These are phyloP conservation scores for Blastobotrys ciferrii DNA, from an alignment of 1,139 yeast genomes.

Conservation along the genomic window DNA sequence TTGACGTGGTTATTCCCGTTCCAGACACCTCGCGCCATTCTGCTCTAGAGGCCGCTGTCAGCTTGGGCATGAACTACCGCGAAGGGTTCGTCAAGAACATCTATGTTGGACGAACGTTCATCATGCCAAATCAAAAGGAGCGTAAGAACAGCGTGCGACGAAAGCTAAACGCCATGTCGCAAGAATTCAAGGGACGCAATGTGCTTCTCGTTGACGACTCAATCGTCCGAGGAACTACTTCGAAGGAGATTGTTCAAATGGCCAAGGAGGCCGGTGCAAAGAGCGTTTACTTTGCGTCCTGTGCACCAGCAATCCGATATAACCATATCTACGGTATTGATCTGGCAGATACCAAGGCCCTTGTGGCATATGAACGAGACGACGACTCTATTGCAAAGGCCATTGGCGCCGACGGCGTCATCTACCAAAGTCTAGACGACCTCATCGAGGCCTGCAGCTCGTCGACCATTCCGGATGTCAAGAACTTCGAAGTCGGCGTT, in stretches of 20 bases:
- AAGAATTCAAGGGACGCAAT: constrained; percentile 80
- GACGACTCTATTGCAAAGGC: constrained; percentile 71
- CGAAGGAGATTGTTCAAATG: constrained; percentile 94
- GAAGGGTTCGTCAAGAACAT: constrained; percentile 97
- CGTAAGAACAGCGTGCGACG: constrained; percentile 92
- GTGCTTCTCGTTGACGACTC: constrained; percentile 97
- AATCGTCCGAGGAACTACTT: constrained; percentile 95
- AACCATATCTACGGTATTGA: constrained; percentile 98
- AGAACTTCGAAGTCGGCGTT: constrained; percentile 90
- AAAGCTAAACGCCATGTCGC: constrained; percentile 92
- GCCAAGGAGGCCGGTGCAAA: constrained; percentile 97
- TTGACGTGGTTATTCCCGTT: constrained; percentile 95
- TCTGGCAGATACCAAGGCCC: constrained; percentile 90
- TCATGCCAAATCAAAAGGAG: constrained; percentile 97
- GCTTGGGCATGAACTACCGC: constrained; percentile 77
- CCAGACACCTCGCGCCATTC: constrained; percentile 97
- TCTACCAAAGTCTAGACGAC: constrained; percentile 83
- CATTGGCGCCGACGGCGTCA: constrained; percentile 90
- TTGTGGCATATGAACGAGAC: constrained; percentile 79
- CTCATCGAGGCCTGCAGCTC: constrained; percentile 69
- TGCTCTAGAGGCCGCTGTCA: constrained; percentile 88
- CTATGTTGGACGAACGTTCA: constrained; percentile 95
- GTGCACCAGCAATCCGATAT: constrained; percentile 94
- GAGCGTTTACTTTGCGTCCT: constrained; percentile 89
- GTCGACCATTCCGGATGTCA: constrained; percentile 35